A percentile compares a stretch with the other conserved stretches of the same genome.
These are phyloP conservation scores for Dalbergia oliveri DNA, from an alignment of 306 rosid species.

Conservation along the genomic window DNA sequence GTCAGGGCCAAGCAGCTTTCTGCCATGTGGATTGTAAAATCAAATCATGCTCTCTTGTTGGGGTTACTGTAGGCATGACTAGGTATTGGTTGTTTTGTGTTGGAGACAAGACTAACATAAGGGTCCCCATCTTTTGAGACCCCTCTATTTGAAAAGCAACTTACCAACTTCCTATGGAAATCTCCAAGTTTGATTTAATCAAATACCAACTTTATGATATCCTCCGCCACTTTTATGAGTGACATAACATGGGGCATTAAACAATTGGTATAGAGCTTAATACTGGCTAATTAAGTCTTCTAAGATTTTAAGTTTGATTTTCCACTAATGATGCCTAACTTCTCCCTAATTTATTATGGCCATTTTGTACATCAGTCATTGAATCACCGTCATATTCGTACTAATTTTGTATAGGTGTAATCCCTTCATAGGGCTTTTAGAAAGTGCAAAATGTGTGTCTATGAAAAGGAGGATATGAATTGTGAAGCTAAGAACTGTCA, in stretches of 20 bases:
- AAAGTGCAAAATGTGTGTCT: not conserved
- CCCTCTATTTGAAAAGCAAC: conserved; percentile 34
- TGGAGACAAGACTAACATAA: conserved; percentile 17
- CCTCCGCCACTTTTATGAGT: conserved; percentile 32
- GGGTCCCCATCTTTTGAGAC: conserved; percentile 24
- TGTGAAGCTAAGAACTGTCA: no score
- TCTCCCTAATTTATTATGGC: no score
- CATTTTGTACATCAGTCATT: no score
- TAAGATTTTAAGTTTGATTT: not conserved
- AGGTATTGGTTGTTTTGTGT: conserved; percentile 4
- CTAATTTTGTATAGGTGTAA: not conserved
- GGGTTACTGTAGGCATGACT: conserved; percentile 29
- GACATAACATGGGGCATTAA: conserved; percentile 18
- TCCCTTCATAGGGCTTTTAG: not conserved
- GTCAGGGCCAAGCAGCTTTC: conserved; percentile 31
- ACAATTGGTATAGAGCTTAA: not conserved
- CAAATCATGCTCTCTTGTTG: conserved; percentile 33
- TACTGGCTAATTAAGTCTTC: no score
- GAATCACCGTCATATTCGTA: not conserved
- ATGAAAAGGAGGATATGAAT: no score
- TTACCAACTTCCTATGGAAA: conserved; percentile 9
- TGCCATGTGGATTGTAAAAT: conserved; percentile 26
- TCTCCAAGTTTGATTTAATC: not conserved
- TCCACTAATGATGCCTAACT: not conserved
- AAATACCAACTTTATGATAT: conserved; percentile 23